phyloP scores from a whole-genome alignment of 2,329 filamentous ascomycete species.

The Dactylonectria macrodidyma region DNA sequence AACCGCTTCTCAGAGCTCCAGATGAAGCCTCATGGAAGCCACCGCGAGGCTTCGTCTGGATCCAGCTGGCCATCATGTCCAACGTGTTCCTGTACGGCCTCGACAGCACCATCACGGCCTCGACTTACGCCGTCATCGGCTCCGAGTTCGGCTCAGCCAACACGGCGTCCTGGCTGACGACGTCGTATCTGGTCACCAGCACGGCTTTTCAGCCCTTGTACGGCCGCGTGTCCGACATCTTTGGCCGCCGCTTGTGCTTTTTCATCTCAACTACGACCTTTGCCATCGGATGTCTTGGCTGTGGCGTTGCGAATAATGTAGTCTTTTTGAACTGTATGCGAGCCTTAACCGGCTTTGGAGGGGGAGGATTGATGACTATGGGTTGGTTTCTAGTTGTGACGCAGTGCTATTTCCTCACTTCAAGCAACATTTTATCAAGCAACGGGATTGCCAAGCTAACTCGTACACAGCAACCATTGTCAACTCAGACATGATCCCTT shows the following conservation, averaged over 20 bases:
- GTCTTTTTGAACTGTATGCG: constrained; percentile 74
- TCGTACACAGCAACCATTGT: constrained; percentile 60
- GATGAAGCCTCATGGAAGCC: constrained; percentile 59
- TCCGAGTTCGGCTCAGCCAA: constrained; percentile 82
- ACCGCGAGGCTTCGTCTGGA: constrained; percentile 68
- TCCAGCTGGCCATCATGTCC: constrained; percentile 73
- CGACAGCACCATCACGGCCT: constrained; percentile 81
- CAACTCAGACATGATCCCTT: constrained; percentile 76
- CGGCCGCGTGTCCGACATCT: constrained; percentile 78
- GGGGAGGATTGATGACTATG: constrained; percentile 79
- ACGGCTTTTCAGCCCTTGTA: constrained; percentile 82
- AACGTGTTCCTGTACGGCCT: constrained; percentile 78
- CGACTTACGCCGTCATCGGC: constrained; percentile 81
- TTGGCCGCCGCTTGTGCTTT: constrained; percentile 75
- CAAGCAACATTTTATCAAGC: background rate
- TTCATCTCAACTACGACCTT: constrained; percentile 76
- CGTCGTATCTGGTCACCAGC: constrained; percentile 79
- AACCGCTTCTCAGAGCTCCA: constrained; percentile 42
- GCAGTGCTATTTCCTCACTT: background rate
- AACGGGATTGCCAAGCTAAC: constrained; percentile 9
- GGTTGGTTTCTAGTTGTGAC: constrained; percentile 57
- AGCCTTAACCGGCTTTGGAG: constrained; percentile 78
- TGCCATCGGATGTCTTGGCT: constrained; percentile 74
- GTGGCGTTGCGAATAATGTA: constrained; percentile 72
- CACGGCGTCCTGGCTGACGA: constrained; percentile 82